phyloP scores from a whole-genome alignment of 1,284 basidiomycete genomes.

The Puccinia triticina region DNA sequence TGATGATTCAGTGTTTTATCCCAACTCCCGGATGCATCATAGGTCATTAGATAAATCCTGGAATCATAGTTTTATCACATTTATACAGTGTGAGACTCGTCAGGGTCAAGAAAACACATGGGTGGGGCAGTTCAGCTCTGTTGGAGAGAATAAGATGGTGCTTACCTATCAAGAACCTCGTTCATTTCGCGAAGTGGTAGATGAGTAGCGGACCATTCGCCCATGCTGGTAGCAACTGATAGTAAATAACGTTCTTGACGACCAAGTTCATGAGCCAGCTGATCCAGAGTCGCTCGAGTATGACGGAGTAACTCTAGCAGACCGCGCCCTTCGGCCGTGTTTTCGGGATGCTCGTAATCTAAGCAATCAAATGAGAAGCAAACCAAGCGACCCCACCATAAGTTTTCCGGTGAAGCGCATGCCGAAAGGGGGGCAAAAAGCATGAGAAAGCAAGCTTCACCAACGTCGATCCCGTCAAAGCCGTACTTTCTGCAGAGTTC shows the following conservation, averaged over 20 bases:
- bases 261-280: constrained; percentile 25
- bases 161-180: constrained; percentile 45
- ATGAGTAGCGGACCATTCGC: constrained; percentile 50
- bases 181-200: constrained; percentile 49
- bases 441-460: constrained; percentile 18
- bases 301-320: constrained; percentile 36
- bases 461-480: constrained; percentile 51
- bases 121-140: background rate
- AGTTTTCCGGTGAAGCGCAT: background rate
- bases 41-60: constrained; percentile 50
- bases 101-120: background rate
- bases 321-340: constrained; percentile 34
- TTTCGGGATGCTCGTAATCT: constrained; percentile 52
- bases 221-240: constrained; percentile 47
- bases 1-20: constrained; percentile 48
- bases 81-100: background rate
- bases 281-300: constrained; percentile 28
- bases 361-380: background rate
- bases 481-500: constrained; percentile 45
- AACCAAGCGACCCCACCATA: background rate
- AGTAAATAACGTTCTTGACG: constrained; percentile 44
- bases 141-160: background rate
- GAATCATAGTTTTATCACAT: background rate
- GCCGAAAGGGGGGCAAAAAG: background rate
- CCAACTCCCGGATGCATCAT: constrained; percentile 50